Conservation (phyloP, 2,329 filamentous ascomycete species). For the Myriosclerotinia scirpicola region DNA sequence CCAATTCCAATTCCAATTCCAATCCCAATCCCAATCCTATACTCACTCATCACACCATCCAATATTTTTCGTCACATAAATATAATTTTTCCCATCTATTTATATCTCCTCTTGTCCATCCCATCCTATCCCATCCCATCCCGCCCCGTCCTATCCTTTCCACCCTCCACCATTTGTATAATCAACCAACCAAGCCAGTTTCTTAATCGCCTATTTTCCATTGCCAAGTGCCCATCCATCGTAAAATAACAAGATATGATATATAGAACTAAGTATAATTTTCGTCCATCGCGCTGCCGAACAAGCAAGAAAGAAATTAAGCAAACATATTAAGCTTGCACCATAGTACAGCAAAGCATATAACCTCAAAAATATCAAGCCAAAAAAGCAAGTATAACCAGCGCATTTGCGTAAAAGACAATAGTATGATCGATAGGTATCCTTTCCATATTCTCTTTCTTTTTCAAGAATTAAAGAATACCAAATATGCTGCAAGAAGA, state of each 20-base stretch:
- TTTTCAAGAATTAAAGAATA: slow-evolving; percentile 8
- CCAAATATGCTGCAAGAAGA: slow-evolving; percentile 16
- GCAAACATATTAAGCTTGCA: slow-evolving; percentile 13
- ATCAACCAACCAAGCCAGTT: slow-evolving; percentile 1
- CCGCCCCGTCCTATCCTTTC: neutral
- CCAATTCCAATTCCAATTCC: neutral
- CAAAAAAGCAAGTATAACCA: slow-evolving; percentile 22
- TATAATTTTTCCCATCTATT: slow-evolving; percentile 16
- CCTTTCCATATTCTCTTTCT: slow-evolving; percentile 16
- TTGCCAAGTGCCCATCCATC: neutral
- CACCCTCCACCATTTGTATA: slow-evolving; percentile 12
- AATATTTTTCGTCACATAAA: neutral
- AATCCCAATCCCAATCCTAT: neutral
- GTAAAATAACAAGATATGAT: slow-evolving; percentile 4
- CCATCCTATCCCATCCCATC: slow-evolving; percentile 2
- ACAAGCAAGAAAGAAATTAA: neutral
- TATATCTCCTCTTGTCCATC: neutral
- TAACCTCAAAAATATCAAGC: slow-evolving; percentile 9
- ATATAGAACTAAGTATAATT: slow-evolving; percentile 11
- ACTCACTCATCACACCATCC: neutral
- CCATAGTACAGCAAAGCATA: slow-evolving; percentile 5
- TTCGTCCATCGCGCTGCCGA: neutral
- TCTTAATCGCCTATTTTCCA: neutral
- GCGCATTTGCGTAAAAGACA: slow-evolving; percentile 18
- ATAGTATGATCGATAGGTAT: slow-evolving; percentile 20